phyloP scores from a whole-genome alignment of 2,329 filamentous ascomycete genomes.

The Xylaria sp. region DNA sequence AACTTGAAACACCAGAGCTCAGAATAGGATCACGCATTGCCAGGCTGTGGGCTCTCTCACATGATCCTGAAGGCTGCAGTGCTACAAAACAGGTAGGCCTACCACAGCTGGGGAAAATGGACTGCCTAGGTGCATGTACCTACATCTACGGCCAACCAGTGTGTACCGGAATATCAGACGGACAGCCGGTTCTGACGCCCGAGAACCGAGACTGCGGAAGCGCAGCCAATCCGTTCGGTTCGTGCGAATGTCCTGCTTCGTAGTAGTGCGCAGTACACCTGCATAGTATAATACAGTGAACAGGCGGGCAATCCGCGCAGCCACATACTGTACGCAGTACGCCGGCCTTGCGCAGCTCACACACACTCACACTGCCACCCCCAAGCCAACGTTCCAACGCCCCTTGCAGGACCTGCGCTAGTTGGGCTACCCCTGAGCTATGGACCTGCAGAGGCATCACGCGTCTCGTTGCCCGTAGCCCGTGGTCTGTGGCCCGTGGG shows the following conservation, averaged over 20 bases:
- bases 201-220: too few species aligned
- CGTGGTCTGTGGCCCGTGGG: too few species aligned
- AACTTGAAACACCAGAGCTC: slow-evolving; percentile 17
- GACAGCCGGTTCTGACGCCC: too few species aligned
- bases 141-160: background rate
- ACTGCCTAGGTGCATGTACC: too few species aligned
- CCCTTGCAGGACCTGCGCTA: slow-evolving; percentile 19
- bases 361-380: slow-evolving; percentile 13
- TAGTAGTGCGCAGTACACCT: too few species aligned
- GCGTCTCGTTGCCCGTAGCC: slow-evolving; percentile 25
- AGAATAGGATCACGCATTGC: slow-evolving; percentile 6
- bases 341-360: slow-evolving; percentile 4
- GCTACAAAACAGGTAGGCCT: background rate
- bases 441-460: slow-evolving; percentile 24
- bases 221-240: too few species aligned
- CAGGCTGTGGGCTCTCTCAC: slow-evolving; percentile 3
- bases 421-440: slow-evolving; percentile 25
- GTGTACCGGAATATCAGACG: background rate
- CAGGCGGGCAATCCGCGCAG: too few species aligned
- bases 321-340: too few species aligned
- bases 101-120: background rate
- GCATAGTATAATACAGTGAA: too few species aligned
- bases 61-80: background rate
- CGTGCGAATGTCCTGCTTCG: too few species aligned
- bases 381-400: background rate